phyloP scores from a whole-genome alignment of 2,329 filamentous ascomycete species.

The Claviceps sp. region DNA sequence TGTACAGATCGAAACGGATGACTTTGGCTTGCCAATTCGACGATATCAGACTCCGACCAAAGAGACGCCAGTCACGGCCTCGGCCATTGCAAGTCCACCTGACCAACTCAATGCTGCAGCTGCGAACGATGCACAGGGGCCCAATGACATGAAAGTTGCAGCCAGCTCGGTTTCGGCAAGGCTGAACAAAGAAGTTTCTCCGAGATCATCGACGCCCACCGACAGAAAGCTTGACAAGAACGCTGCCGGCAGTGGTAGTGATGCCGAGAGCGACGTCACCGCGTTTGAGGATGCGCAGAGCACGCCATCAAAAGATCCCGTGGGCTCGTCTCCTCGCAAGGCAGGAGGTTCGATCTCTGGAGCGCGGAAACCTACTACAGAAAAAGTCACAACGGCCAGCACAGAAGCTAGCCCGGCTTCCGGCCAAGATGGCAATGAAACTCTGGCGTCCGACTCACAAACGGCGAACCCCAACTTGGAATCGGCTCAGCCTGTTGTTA shows the following conservation, averaged over 20 bases:
- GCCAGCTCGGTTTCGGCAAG: neutral
- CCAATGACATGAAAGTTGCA: neutral
- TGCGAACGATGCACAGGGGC: neutral
- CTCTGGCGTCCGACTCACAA: neutral
- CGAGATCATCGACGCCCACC: neutral
- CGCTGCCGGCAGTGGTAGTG: conserved; percentile 11
- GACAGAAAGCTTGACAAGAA: neutral
- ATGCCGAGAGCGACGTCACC: conserved; percentile 22
- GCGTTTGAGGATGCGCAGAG: conserved; percentile 23
- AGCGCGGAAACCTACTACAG: neutral
- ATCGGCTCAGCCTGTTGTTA: neutral
- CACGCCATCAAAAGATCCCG: conserved; percentile 7
- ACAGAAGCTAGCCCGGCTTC: neutral
- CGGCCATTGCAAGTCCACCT: conserved; percentile 3
- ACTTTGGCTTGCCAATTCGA: conserved; percentile 56
- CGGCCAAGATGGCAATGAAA: neutral
- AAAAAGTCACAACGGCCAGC: neutral
- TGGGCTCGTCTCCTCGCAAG: neutral
- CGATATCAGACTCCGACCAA: conserved; percentile 26
- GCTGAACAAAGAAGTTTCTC: neutral
- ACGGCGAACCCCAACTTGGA: neutral
- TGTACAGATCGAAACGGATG: conserved; percentile 41
- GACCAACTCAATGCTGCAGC: neutral
- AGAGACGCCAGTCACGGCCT: conserved; percentile 8
- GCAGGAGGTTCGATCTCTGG: neutral